phyloP scores from a whole-genome alignment of 2,329 filamentous ascomycete genomes.

The Fusarium brevicatenulatum region DNA sequence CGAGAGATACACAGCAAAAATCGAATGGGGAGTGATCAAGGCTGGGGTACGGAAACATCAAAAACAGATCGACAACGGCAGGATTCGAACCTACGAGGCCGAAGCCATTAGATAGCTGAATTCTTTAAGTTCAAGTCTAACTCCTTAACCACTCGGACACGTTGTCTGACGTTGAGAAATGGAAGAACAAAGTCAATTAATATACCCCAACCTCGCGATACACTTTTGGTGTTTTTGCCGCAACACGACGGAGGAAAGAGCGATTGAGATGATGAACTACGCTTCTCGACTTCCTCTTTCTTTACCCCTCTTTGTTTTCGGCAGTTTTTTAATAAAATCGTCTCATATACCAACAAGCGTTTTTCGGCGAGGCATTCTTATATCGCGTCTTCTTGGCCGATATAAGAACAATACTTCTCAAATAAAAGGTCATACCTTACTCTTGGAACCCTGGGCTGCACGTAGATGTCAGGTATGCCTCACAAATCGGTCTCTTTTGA shows the following conservation, averaged over 20 bases:
- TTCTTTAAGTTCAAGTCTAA: slow-evolving; percentile 1
- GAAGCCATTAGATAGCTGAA: slow-evolving; percentile 16
- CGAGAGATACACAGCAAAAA: background rate
- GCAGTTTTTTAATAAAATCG: background rate
- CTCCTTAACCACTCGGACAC: slow-evolving; percentile 27
- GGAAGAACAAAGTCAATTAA: rapidly evolving
- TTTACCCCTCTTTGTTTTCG: background rate
- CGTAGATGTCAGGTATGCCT: background rate
- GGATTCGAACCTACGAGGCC: slow-evolving; percentile 20
- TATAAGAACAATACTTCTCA: background rate
- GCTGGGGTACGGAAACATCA: no score
- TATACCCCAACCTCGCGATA: background rate
- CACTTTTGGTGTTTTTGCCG: background rate
- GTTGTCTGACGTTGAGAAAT: background rate
- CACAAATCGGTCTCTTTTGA: background rate
- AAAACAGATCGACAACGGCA: slow-evolving; percentile 9
- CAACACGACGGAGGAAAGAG: background rate
- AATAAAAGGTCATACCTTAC: background rate
- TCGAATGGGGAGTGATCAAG: background rate
- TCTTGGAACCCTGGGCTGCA: background rate
- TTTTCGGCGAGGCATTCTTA: background rate
- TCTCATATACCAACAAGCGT: background rate
- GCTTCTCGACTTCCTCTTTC: background rate
- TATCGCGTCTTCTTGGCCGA: background rate
- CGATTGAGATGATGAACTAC: background rate